Base-by-base conservation (phyloP, 371 early-diverging fungal species). In the Mucor circinelloides region DNA sequence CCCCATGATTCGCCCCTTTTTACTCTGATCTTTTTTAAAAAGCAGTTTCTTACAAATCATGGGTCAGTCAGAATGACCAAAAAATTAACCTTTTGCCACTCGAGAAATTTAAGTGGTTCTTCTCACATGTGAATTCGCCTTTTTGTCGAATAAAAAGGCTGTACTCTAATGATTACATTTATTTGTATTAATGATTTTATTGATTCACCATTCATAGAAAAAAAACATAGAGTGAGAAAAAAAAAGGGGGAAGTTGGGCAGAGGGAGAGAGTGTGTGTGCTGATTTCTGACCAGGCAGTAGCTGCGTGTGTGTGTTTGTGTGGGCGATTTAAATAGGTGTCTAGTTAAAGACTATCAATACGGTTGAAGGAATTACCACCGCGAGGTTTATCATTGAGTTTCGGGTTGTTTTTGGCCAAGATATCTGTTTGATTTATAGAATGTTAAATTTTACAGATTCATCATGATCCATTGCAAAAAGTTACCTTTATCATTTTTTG, bases 361-460 rank as follows among this genome's bases (percentile, higher is more conserved):
- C 94, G 89, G 31, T 89, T 87, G 70, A 93, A 93, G 65, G 90
- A 91, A 36, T 90, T 84, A 21, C 94, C 94, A 58, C 92, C 93
- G 69, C 86, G 87, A 48, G 89, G 92, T 66, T 85, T 87, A 28
- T 89, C 90, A 77, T 92, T 87, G 67, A 94, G 78, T 75, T 90
- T 91, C 27, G 93, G 93, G 70, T 94, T 94, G 62, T 86, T 89
- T 74, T 90, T 92, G 60, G 90, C 85, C 64, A 94, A 72, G 48
- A 88, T 77, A 27, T 89, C 90, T 85, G 64, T 25, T 50, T 54
- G 54, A 28, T 54, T 8, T 54, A 54, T 54, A 54, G 13, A 28
- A 54, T 46, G 46, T 46, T 46, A 21, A 21, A 21, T 46, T 21
- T 46, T 46, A 10, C 23, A 9, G 19, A 46, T 46, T 10, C 10